These are phyloP conservation scores for Codiaeum variegatum DNA, from an alignment of 441 rosid species.

Conservation along the genomic window DNA sequence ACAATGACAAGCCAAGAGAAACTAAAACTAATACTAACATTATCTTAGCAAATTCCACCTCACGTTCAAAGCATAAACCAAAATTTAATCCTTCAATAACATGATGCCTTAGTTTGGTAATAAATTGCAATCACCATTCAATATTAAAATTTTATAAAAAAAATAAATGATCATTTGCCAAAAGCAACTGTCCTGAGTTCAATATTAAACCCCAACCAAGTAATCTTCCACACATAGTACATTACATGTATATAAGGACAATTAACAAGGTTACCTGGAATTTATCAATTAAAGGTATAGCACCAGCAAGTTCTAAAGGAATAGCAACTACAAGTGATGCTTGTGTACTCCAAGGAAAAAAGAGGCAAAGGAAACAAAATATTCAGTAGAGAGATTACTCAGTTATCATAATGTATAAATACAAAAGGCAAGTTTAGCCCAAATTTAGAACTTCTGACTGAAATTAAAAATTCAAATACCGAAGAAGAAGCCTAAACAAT, in stretches of 20 bases:
- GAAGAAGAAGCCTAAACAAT: neutral
- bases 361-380: neutral
- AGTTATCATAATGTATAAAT: neutral
- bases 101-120: neutral
- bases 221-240: neutral
- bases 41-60: neutral
- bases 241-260: constrained; percentile 5
- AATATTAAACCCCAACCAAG: constrained; percentile 7
- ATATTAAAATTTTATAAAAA: no score
- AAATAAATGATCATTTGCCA: neutral
- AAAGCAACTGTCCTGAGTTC: neutral
- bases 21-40: neutral
- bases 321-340: constrained; percentile 49
- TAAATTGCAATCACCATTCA: neutral
- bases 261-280: constrained; percentile 54
- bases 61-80: neutral
- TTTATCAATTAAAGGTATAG: constrained; percentile 85
- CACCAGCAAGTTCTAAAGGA: constrained; percentile 89
- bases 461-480: neutral
- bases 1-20: neutral
- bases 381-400: neutral
- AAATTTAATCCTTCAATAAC: neutral
- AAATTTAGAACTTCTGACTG: neutral
- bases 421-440: neutral
- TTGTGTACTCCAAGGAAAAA: constrained; percentile 44